A percentile compares a stretch with the other conserved stretches of the same genome.
Evolutionary conservation across 495 filamentous ascomycete genomes (phyloP).

Genomic region (Glutinoglossum americanum): DNA sequence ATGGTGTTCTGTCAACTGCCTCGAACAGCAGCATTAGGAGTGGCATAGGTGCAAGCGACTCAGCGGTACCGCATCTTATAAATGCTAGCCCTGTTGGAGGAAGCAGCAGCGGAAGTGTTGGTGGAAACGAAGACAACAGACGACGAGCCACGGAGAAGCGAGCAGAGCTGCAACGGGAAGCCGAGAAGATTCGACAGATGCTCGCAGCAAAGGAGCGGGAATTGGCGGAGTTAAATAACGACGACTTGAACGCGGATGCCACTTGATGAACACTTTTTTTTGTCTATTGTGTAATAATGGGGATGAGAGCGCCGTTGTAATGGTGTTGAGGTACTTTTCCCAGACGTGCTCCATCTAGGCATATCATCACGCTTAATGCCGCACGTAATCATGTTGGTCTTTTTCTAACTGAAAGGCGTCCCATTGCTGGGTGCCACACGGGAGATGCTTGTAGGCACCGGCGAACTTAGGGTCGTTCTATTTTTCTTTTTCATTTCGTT

Average conservation of each 20-base stretch:
- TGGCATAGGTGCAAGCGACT: conserved; percentile 12
- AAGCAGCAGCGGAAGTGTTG: conserved; percentile 1
- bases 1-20: conserved; percentile 4
- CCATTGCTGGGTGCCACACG: neutral
- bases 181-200: conserved; percentile 53
- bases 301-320: neutral
- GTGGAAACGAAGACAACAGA: conserved; percentile 5
- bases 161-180: conserved; percentile 46
- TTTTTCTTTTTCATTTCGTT: neutral
- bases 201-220: conserved; percentile 60
- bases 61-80: neutral
- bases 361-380: neutral
- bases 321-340: neutral
- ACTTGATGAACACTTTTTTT: neutral
- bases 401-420: neutral
- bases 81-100: neutral
- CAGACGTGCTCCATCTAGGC: neutral
- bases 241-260: neutral
- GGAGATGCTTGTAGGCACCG: neutral
- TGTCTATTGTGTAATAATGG: neutral
- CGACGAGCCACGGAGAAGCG: conserved; percentile 26
- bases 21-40: conserved; percentile 9
- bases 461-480: neutral
- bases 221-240: conserved; percentile 29
- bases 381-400: neutral